Base-by-base conservation (phyloP, 805 yeast genomes). In the Danielia reshetovae region DNA sequence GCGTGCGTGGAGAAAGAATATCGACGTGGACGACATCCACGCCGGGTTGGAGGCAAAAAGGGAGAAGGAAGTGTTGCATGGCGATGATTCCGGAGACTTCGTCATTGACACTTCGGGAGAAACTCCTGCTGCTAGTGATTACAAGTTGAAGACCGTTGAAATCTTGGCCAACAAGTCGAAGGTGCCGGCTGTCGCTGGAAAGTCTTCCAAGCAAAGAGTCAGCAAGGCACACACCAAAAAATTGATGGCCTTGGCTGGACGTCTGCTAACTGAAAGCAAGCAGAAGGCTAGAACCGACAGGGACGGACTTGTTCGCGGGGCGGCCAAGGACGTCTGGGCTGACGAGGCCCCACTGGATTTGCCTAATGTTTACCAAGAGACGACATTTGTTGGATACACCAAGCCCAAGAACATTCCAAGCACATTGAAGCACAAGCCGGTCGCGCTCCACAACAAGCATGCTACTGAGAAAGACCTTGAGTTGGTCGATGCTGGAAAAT, bases 1-100 rank as follows among this genome's bases (percentile, higher is more conserved):
- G 72, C 81, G 75, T 56, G 79, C 95, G 4, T 86, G 97, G 94
- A 77, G 95, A 57, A 87, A 87, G 61, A 86, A 93, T 59, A 84
- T 93, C 39, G 95, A 93, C 57, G 65, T 93, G 13, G 79, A 77
- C 16, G 96, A 87, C 44, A 68, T 93, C 31, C 87, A 84, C 52
- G 59, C 62, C 21, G 83, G 82, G 9, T 63, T 90, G 25, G 90
- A 81, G 47, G 78, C 74, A 28, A 70, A 70, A 33, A 70, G 87
- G 38, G 94, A 86, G 33, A 77, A 78, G 38, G 54, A 72, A 43
- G 62, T 73, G 38, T 70, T 70, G 32, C 62, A 68, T 29, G 85
- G 86, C 39, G 70, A 66, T 5, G 55, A 65, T 18, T 39, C 60
- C 18, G 61, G 61, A 3, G 64, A 72, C 3, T 67, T 66, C 34